Conservation (phyloP, 106 monocot genomes). For the Platanthera guangdongensis region DNA sequence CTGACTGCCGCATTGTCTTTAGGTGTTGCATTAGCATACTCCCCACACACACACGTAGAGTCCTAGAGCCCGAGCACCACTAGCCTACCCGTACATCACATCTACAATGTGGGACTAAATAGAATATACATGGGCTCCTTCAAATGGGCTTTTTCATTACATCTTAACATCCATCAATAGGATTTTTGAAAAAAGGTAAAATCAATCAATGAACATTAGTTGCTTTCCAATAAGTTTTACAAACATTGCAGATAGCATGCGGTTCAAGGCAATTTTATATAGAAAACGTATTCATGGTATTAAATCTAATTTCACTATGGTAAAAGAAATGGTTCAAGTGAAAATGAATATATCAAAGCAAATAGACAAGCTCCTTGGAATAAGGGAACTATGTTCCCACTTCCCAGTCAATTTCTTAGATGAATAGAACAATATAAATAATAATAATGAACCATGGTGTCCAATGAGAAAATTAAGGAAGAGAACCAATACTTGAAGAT, state of each 20-base stretch:
- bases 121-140: too few species aligned
- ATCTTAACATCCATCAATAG: background rate
- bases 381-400: background rate
- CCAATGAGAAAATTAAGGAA: slow-evolving; percentile 1
- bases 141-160: too few species aligned
- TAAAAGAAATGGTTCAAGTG: background rate
- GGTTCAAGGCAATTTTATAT: background rate
- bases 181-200: background rate
- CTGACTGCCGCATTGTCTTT: too few species aligned
- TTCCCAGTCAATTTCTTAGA: background rate
- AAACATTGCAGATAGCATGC: background rate
- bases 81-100: too few species aligned
- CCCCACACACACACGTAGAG: too few species aligned
- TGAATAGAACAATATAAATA: background rate
- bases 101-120: too few species aligned
- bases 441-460: background rate
- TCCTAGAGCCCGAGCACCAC: too few species aligned
- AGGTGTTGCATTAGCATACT: too few species aligned
- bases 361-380: background rate
- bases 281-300: background rate
- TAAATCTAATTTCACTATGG: background rate
- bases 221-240: background rate
- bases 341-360: background rate
- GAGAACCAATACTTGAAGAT: slow-evolving; percentile 40
- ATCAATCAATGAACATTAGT: background rate